Percentiles rank a stretch among this genome's conserved stretches.
These are phyloP conservation scores for Ustilago sp. DNA, from an alignment of 1,284 basidiomycete genomes.

Conservation along the genomic window DNA sequence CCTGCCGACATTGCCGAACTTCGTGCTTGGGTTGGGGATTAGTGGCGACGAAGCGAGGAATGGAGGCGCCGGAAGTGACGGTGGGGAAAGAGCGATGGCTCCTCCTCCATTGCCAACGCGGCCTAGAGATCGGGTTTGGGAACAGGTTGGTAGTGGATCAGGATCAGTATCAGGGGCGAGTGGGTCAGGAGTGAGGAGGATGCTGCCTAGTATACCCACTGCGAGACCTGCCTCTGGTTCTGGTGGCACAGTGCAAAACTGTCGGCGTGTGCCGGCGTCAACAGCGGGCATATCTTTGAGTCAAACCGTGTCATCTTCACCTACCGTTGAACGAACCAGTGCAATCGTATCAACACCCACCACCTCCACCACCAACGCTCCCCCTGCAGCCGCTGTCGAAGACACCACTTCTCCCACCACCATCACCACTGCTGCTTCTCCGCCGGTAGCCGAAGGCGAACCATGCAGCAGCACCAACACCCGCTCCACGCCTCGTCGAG, in stretches of 20 bases:
- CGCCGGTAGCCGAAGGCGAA: not conserved
- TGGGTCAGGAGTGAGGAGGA: not conserved
- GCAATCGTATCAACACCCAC: not conserved
- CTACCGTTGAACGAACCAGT: not conserved
- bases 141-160: not conserved
- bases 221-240: not conserved
- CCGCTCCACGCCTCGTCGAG: conserved; percentile 12
- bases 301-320: not conserved
- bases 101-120: conserved; percentile 30
- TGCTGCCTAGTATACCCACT: not conserved
- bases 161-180: not conserved
- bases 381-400: not conserved
- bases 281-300: not conserved
- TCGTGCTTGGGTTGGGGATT: conserved; percentile 28
- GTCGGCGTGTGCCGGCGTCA: not conserved
- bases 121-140: conserved; percentile 25
- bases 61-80: not conserved
- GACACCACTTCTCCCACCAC: not conserved
- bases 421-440: not conserved
- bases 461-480: not conserved
- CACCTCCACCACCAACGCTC: not conserved
- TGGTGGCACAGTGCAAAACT: too few relatives aligned
- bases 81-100: conserved; percentile 5
- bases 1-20: conserved; percentile 21
- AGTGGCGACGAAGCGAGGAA: not conserved